Conservation (phyloP, 2,329 filamentous ascomycete species). For the Pseudogymnoascus sp. region DNA sequence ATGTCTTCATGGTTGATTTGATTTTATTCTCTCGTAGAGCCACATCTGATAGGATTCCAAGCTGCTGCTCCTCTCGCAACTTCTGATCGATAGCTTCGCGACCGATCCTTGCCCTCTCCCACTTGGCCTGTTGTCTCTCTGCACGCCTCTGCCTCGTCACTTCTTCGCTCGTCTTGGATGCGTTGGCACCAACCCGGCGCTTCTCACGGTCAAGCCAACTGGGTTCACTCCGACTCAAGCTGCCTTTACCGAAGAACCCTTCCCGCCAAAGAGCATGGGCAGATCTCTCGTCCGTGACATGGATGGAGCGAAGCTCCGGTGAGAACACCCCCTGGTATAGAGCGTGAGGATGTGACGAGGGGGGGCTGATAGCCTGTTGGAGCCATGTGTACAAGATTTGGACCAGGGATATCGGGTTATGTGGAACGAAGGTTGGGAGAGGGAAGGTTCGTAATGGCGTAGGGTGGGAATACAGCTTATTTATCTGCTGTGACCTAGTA, state of each 20-base stretch:
- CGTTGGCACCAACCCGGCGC: constrained; percentile 56
- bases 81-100: constrained; percentile 74
- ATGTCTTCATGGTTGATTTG: constrained; percentile 1
- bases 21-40: neutral
- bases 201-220: constrained; percentile 84
- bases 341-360: constrained; percentile 54
- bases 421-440: constrained; percentile 79
- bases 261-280: constrained; percentile 87
- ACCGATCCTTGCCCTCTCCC: constrained; percentile 83
- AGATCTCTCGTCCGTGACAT: constrained; percentile 68
- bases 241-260: constrained; percentile 95
- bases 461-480: constrained; percentile 73
- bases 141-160: constrained; percentile 67
- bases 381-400: constrained; percentile 73
- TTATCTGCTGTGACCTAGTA: constrained; percentile 40
- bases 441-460: constrained; percentile 76
- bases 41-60: neutral
- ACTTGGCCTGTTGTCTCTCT: constrained; percentile 76
- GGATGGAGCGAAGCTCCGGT: constrained; percentile 70
- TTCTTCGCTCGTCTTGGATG: constrained; percentile 70
- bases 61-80: constrained; percentile 41
- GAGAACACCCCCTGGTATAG: constrained; percentile 73
- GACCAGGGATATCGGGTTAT: constrained; percentile 82
- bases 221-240: constrained; percentile 85
- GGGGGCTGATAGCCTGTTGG: constrained; percentile 58